phyloP scores from a whole-genome alignment of 805 yeast species.

The Starmerella apis region DNA sequence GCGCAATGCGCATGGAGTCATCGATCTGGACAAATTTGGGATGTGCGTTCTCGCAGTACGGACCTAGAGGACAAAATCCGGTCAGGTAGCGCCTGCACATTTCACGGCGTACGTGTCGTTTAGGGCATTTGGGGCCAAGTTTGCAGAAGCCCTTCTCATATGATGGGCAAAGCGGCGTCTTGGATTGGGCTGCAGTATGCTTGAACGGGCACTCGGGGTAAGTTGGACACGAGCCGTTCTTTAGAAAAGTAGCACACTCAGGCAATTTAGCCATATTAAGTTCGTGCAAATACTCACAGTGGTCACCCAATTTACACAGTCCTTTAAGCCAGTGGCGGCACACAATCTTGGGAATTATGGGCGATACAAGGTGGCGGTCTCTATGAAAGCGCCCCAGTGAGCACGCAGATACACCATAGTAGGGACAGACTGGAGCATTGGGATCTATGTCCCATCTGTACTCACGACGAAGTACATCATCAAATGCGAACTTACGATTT shows the following conservation, averaged over 20 bases:
- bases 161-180: constrained; percentile 51
- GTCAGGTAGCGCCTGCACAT: constrained; percentile 72
- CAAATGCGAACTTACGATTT: constrained; percentile 52
- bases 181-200: constrained; percentile 36
- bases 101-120: constrained; percentile 64
- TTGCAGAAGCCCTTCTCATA: constrained; percentile 86
- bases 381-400: constrained; percentile 82
- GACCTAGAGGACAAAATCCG: constrained; percentile 90
- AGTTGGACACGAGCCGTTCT: constrained; percentile 66
- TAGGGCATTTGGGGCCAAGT: constrained; percentile 75
- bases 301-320: constrained; percentile 88
- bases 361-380: constrained; percentile 67
- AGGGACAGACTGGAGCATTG: constrained; percentile 78
- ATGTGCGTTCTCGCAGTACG: constrained; percentile 66
- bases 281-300: constrained; percentile 93
- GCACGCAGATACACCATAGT: constrained; percentile 58
- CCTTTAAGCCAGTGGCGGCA: constrained; percentile 99
- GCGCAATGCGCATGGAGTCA: constrained; percentile 33
- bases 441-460: constrained; percentile 77
- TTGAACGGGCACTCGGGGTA: constrained; percentile 87
- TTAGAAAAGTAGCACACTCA: constrained; percentile 79
- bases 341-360: constrained; percentile 65
- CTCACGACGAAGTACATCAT: constrained; percentile 69
- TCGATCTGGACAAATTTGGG: constrained; percentile 49
- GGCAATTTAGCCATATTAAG: constrained; percentile 92